Evolutionary conservation across 73 alveolate species (phyloP).

Genomic region (Stentor coeruleus): DNA sequence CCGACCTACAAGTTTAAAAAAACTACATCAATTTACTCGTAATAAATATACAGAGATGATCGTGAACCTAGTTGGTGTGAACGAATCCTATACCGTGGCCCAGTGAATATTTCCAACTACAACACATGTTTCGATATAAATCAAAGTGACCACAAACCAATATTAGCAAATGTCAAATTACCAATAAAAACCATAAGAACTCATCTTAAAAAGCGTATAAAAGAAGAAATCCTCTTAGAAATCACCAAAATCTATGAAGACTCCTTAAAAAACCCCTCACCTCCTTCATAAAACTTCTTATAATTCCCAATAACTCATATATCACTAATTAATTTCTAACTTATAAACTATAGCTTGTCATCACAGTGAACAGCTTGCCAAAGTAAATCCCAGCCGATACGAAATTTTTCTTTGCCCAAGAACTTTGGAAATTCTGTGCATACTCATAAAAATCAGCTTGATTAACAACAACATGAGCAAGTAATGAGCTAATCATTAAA

Average conservation of each 20-base stretch:
- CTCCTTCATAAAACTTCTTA: too few relatives aligned
- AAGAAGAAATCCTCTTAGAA: too few relatives aligned
- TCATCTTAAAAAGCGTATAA: neutral
- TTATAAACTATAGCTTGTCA: neutral
- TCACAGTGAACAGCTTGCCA: neutral
- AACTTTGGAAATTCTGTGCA: too few relatives aligned
- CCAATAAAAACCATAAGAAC: neutral
- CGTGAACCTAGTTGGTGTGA: slow-evolving; percentile 19
- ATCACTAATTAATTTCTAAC: neutral
- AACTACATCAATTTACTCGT: neutral
- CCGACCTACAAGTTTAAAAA: neutral
- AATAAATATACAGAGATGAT: neutral
- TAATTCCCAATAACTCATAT: neutral
- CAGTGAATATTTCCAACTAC: neutral
- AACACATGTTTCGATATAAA: neutral
- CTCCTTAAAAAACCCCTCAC: too few relatives aligned
- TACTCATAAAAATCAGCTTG: neutral
- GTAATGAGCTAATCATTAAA: neutral
- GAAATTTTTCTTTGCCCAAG: neutral
- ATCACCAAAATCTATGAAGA: too few relatives aligned
- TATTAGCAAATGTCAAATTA: neutral
- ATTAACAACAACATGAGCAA: neutral
- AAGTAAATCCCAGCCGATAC: neutral
- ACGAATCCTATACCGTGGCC: neutral
- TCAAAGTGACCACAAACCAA: slow-evolving; percentile 25